A percentile compares a stretch with the other conserved stretches of the same genome.
These are phyloP conservation scores for Angomonas ambiguus DNA, from an alignment of 208 protist genomes.

Conservation along the genomic window DNA sequence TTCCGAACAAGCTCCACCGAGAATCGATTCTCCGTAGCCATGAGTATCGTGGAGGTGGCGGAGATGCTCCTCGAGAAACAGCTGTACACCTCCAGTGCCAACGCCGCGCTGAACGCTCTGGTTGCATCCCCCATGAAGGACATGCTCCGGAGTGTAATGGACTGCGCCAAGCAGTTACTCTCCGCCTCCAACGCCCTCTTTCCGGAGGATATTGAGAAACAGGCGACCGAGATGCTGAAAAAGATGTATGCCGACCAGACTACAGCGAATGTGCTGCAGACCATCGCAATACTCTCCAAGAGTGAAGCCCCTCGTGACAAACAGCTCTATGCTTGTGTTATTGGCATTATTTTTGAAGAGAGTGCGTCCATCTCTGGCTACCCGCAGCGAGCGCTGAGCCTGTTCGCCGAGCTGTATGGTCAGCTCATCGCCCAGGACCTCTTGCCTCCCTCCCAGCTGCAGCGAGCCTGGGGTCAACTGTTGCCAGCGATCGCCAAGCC, in stretches of 20 bases:
- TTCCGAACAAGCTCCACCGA: slow-evolving; percentile 74
- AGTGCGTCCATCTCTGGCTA: slow-evolving; percentile 61
- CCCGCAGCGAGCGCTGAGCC: slow-evolving; percentile 74
- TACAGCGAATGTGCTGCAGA: slow-evolving; percentile 42
- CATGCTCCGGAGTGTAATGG: slow-evolving; percentile 62
- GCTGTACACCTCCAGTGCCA: slow-evolving; percentile 79
- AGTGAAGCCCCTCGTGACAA: slow-evolving; percentile 61
- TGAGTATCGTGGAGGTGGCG: slow-evolving; percentile 80
- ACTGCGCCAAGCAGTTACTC: slow-evolving; percentile 64
- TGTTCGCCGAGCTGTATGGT: slow-evolving; percentile 78
- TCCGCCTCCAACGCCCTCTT: slow-evolving; percentile 79
- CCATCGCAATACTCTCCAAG: slow-evolving; percentile 58
- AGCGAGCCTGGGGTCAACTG: slow-evolving; percentile 77
- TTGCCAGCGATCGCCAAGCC: slow-evolving; percentile 92
- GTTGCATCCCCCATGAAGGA: slow-evolving; percentile 75
- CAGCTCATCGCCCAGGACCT: slow-evolving; percentile 81
- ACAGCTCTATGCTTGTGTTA: slow-evolving; percentile 82
- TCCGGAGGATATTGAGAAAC: slow-evolving; percentile 75
- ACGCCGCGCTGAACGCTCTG: slow-evolving; percentile 69
- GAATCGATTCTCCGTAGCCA: slow-evolving; percentile 86
- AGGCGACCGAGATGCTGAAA: slow-evolving; percentile 82
- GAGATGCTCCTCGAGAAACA: slow-evolving; percentile 78
- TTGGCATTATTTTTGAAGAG: slow-evolving; percentile 88
- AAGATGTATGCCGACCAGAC: slow-evolving; percentile 70
- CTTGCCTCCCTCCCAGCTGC: slow-evolving; percentile 62